These are phyloP conservation scores for Sicyos edulis DNA, from an alignment of 306 rosid genomes.

Conservation along the genomic window DNA sequence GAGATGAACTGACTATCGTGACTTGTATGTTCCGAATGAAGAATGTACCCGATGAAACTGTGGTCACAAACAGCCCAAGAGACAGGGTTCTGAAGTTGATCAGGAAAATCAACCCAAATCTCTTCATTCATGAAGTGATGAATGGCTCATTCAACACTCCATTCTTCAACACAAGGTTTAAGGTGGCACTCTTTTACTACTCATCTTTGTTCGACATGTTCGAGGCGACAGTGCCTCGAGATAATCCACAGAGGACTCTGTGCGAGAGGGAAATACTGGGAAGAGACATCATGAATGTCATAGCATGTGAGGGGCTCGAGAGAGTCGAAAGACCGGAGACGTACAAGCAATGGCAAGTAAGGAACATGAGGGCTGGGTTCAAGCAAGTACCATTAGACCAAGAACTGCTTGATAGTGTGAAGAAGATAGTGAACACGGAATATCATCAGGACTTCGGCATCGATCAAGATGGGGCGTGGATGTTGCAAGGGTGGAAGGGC, in stretches of 20 bases:
- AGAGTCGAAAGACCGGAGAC: conserved; percentile 68
- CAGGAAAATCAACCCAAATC: conserved; percentile 54
- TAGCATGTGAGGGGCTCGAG: conserved; percentile 66
- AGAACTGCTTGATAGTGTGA: conserved; percentile 35
- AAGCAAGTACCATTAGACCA: conserved; percentile 45
- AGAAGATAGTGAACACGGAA: conserved; percentile 40
- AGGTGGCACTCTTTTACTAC: conserved; percentile 67
- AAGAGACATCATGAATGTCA: conserved; percentile 60
- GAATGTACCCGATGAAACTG: conserved; percentile 17
- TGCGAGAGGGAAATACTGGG: conserved; percentile 58
- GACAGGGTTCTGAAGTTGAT: conserved; percentile 59
- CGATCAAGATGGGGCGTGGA: conserved; percentile 62
- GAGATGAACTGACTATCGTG: conserved; percentile 19
- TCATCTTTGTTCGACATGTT: conserved; percentile 68
- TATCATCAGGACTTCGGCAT: conserved; percentile 62
- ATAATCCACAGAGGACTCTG: conserved; percentile 41
- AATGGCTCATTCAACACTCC: conserved; percentile 72
- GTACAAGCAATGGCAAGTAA: conserved; percentile 75
- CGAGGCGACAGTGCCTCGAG: conserved; percentile 54
- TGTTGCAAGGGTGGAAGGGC: conserved; percentile 85
- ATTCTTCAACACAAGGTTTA: conserved; percentile 60
- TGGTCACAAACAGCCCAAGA: conserved; percentile 36
- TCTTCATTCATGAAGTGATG: conserved; percentile 61
- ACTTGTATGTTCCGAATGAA: conserved; percentile 22
- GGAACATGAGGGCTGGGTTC: conserved; percentile 71